phyloP scores from a whole-genome alignment of 2,329 filamentous ascomycete genomes.

The Fusarium hostae region DNA sequence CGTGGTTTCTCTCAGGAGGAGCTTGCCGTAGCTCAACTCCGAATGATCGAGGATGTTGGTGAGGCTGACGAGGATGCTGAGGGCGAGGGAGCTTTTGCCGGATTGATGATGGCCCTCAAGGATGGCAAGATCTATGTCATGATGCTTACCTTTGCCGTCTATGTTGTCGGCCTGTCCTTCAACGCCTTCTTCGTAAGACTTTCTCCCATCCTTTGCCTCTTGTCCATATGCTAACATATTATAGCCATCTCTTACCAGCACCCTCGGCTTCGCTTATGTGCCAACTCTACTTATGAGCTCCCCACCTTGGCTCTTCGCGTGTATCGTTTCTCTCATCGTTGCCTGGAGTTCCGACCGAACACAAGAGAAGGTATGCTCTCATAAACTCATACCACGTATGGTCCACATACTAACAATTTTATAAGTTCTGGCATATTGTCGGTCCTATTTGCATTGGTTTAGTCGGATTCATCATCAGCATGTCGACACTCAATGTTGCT shows the following conservation, averaged over 20 bases:
- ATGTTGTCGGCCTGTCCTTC: conserved; percentile 68
- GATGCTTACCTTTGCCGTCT: conserved; percentile 71
- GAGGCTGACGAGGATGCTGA: conserved; percentile 64
- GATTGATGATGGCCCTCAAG: conserved; percentile 67
- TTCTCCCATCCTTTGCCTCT: fast-evolving
- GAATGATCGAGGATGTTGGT: conserved; percentile 68
- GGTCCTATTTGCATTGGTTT: conserved; percentile 64
- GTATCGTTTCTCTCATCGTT: conserved; percentile 63
- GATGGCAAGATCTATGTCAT: conserved; percentile 73
- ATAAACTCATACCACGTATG: neutral
- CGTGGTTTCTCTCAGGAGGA: conserved; percentile 70
- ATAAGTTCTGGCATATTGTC: conserved; percentile 67
- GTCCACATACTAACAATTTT: neutral
- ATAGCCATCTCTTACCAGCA: conserved; percentile 60
- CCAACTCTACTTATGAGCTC: conserved; percentile 66
- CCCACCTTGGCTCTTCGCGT: conserved; percentile 69
- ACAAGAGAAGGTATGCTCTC: conserved; percentile 59
- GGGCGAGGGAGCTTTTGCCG: conserved; percentile 61
- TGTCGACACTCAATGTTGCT: conserved; percentile 65
- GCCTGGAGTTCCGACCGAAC: conserved; percentile 67
- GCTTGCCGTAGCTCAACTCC: conserved; percentile 62
- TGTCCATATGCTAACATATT: neutral
- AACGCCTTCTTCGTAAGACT: conserved; percentile 63
- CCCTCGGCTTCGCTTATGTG: conserved; percentile 64
- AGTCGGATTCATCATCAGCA: conserved; percentile 68